These are phyloP conservation scores for Trichoderma orchidacearum DNA, from an alignment of 495 filamentous ascomycete species.

Conservation along the genomic window DNA sequence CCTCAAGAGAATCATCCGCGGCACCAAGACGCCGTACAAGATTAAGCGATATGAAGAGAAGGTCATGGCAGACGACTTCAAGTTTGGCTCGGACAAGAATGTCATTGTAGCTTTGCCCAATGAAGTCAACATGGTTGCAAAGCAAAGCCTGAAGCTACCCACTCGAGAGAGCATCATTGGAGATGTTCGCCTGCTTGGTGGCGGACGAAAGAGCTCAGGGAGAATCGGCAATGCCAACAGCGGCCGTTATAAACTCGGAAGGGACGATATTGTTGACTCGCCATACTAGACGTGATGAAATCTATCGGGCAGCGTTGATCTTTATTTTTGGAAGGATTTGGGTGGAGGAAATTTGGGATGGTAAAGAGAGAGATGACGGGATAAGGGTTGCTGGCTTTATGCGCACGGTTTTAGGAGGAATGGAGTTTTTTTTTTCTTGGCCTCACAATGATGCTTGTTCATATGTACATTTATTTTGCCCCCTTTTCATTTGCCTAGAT, in stretches of 20 bases:
- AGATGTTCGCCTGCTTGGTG: slow-evolving; percentile 35
- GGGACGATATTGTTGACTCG: slow-evolving; percentile 72
- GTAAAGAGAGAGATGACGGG: neutral
- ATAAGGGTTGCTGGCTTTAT: neutral
- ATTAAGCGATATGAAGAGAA: slow-evolving; percentile 94
- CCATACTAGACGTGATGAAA: slow-evolving; percentile 42
- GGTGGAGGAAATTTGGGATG: neutral
- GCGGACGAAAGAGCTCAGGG: slow-evolving; percentile 29
- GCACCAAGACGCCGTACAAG: slow-evolving; percentile 73
- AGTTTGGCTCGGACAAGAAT: slow-evolving; percentile 91
- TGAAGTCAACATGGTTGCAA: slow-evolving; percentile 93
- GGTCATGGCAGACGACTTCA: slow-evolving; percentile 98
- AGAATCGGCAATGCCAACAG: slow-evolving; percentile 36
- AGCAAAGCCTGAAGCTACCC: slow-evolving; percentile 69
- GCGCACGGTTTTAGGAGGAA: neutral
- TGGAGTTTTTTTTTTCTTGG: neutral
- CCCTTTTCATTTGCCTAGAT: too few relatives aligned
- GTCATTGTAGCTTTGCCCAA: slow-evolving; percentile 94
- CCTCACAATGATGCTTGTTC: neutral
- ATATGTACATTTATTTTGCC: neutral
- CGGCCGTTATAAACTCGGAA: slow-evolving; percentile 44
- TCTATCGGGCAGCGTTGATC: neutral
- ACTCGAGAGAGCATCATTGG: slow-evolving; percentile 78
- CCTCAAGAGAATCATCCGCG: slow-evolving; percentile 69
- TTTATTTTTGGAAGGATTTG: neutral